Evolutionary conservation across 1,284 basidiomycete species (phyloP), one percentile per base, ranked within the genome.

Genomic region (Phellinidium pouzarii): DNA sequence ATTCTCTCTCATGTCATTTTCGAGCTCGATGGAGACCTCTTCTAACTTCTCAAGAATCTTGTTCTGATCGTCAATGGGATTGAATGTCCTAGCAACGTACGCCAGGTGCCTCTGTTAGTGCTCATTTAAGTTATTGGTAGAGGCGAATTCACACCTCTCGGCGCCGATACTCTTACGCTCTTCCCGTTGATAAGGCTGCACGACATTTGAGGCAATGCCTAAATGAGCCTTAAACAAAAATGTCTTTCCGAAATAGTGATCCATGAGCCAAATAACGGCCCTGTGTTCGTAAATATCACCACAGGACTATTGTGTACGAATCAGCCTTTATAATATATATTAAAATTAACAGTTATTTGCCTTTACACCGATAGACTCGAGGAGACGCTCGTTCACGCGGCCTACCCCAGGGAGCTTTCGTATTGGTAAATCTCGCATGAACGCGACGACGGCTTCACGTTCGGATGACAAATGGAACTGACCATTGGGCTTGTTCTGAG

Each of bases 401-500:
- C 92, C 92, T 55, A 94, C 82, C 0, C 92, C 92, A 1, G 90
- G 91, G 14, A 95, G 79, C 66, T 88, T 91, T 29, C 90, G 81
- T 44, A 92, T 87, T 1, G 87, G 75, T 7, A 92, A 75, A 40
- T 82, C 76, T 9, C 67, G 71, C 79, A 88, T 88, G 68, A 96
- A 97, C 0, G 69, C 69, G 40, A 76, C 76, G 59, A 95, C 84
- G 0, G 76, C 73, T 20, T 80, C 66, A 1, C 76, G 66, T 43
- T 87, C 75, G 62, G 87, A 90, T 2, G 80, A 70, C 31, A 95
- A 76, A 60, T 80, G 78, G 61, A 81, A 96, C 66, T 94, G 91
- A 1, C 93, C 94, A 63, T 96, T 91, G 0, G 94, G 94, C 69
- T 97, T 97, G 68, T 96, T 96, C 83, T 89, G 58, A 43, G 9